Percentiles rank a stretch among this genome's conserved stretches.
Evolutionary conservation across 2,329 filamentous ascomycete species (phyloP).

Genomic region (Trichoderma afroharzianum): DNA sequence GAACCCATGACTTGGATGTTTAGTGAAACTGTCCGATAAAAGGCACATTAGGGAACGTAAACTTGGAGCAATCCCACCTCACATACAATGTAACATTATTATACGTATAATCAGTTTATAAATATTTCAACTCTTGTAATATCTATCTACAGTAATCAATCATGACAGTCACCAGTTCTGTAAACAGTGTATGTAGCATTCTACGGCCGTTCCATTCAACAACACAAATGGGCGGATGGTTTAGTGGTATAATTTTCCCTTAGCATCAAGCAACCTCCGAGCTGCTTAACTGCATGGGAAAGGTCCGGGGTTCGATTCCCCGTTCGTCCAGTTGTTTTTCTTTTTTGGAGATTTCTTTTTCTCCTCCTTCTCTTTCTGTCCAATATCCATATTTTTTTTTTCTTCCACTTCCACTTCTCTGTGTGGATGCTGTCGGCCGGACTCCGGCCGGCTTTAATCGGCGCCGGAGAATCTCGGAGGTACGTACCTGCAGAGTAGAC

Average conservation of each 20-base stretch:
- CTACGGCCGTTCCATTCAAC: neutral
- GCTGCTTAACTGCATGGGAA: slow-evolving; percentile 14
- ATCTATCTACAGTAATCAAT: neutral
- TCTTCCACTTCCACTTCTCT: neutral
- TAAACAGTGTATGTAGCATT: neutral
- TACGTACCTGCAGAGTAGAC: neutral
- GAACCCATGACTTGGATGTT: slow-evolving; percentile 19
- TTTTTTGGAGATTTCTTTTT: neutral
- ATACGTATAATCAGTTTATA: neutral
- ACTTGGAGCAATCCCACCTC: neutral
- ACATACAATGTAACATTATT: neutral
- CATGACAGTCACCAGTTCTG: too few species aligned
- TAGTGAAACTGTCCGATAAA: neutral
- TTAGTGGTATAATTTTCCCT: slow-evolving; percentile 19
- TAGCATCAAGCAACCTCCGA: slow-evolving; percentile 11
- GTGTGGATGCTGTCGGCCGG: neutral
- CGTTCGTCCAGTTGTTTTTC: slow-evolving; percentile 18
- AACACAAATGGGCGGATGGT: slow-evolving; percentile 18
- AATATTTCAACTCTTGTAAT: neutral
- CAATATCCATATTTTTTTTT: neutral
- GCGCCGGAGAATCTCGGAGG: neutral
- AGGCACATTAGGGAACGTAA: neutral
- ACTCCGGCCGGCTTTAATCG: neutral
- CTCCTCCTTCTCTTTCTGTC: neutral
- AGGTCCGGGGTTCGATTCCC: slow-evolving; percentile 22